These are phyloP conservation scores for Phytophthora vignae DNA, from an alignment of 352 stramenopile species.

Conservation along the genomic window DNA sequence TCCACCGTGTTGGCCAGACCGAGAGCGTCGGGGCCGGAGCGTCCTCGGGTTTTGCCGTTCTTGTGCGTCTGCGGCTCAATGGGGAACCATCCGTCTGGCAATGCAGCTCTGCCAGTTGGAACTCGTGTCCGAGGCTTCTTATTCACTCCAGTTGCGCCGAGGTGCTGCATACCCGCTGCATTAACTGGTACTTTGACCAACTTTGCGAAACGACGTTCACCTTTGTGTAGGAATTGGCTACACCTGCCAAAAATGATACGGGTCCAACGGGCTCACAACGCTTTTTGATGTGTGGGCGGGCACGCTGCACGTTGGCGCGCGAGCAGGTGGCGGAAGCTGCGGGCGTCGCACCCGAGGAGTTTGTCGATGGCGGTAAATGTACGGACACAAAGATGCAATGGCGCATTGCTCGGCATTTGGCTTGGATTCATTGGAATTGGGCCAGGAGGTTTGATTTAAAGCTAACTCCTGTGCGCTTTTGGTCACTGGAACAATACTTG, in stretches of 20 bases:
- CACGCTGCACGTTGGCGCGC: conserved; percentile 65
- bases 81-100: conserved; percentile 46
- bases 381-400: conserved; percentile 7
- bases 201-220: conserved; percentile 33
- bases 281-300: conserved; percentile 79
- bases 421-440: conserved; percentile 7
- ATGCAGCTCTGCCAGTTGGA: conserved; percentile 3
- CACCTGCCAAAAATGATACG: background rate
- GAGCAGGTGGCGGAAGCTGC: conserved; percentile 61
- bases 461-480: too few relatives aligned
- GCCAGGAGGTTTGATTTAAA: background rate
- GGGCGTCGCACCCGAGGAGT: conserved; percentile 53
- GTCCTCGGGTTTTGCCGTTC: conserved; percentile 17
- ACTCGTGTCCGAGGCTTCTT: conserved; percentile 19
- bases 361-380: conserved; percentile 84
- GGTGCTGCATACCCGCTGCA: conserved; percentile 23
- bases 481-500: background rate
- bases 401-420: background rate
- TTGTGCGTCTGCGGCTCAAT: conserved; percentile 32
- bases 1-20: conserved; percentile 44
- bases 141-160: background rate
- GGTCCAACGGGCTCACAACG: conserved; percentile 4
- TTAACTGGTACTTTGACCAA: background rate
- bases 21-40: conserved; percentile 33
- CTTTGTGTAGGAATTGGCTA: conserved; percentile 13